Evolutionary conservation across 1,284 basidiomycete genomes (phyloP).

Genomic region (Sphagnurus paluster): DNA sequence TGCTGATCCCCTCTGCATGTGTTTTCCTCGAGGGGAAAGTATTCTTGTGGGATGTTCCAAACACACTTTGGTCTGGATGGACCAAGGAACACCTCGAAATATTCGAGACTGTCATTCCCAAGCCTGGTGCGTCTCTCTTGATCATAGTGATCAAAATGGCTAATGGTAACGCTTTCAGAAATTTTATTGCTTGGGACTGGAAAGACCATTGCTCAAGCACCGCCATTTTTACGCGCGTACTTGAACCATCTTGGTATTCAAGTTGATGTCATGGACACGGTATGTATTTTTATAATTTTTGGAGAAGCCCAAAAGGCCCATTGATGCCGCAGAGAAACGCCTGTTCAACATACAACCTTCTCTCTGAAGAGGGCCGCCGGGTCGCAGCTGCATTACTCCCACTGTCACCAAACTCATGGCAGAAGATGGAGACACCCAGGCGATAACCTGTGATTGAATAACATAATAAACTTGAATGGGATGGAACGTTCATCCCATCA

Average conservation of each 20-base stretch:
- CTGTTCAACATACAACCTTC: slow-evolving; percentile 91
- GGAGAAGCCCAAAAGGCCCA: background rate
- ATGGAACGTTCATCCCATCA: slow-evolving; percentile 9
- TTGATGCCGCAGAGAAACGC: slow-evolving; percentile 73
- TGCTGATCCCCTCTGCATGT: slow-evolving; percentile 75
- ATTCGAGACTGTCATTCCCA: slow-evolving; percentile 80
- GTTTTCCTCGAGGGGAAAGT: slow-evolving; percentile 87
- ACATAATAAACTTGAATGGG: background rate
- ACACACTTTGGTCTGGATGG: slow-evolving; percentile 67
- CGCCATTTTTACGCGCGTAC: slow-evolving; percentile 66
- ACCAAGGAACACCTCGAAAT: slow-evolving; percentile 71
- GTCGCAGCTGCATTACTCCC: slow-evolving; percentile 90
- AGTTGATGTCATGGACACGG: slow-evolving; percentile 93
- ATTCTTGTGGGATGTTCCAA: slow-evolving; percentile 88
- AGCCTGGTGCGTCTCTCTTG: slow-evolving; percentile 65
- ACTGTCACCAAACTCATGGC: slow-evolving; percentile 48
- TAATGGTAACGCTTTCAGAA: no score
- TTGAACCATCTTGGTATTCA: slow-evolving; percentile 83
- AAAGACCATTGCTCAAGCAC: slow-evolving; percentile 67
- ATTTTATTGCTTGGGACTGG: slow-evolving; percentile 92
- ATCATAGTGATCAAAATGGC: background rate
- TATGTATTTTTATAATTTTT: slow-evolving; percentile 46
- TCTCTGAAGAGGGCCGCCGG: slow-evolving; percentile 88
- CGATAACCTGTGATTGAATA: background rate
- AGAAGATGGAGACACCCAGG: slow-evolving; percentile 27